A percentile compares a stretch with the other conserved stretches of the same genome.
phyloP scores from a whole-genome alignment of 306 rosid species.

The Trifolium repens region DNA sequence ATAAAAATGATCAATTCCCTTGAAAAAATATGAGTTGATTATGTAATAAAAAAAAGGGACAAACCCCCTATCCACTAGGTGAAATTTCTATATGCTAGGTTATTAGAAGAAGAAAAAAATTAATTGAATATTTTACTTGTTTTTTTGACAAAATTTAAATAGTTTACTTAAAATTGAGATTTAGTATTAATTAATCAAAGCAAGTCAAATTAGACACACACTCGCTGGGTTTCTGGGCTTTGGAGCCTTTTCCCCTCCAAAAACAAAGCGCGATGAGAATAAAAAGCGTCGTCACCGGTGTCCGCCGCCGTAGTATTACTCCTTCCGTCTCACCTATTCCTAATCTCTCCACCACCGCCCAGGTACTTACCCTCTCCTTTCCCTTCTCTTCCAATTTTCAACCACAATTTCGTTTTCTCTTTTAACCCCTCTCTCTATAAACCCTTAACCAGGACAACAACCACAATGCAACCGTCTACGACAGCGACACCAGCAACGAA shows the following conservation, averaged over 20 bases:
- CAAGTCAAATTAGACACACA: too few relatives aligned
- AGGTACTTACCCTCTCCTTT: conserved; percentile 6
- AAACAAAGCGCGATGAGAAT: background rate
- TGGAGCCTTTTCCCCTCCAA: background rate
- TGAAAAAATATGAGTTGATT: too few relatives aligned
- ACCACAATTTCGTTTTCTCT: background rate
- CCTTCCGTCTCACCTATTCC: conserved; percentile 18
- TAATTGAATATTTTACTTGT: too few relatives aligned
- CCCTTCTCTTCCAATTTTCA: background rate
- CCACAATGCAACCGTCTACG: background rate
- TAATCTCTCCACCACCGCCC: conserved; percentile 5
- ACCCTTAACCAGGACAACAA: conserved; percentile 15
- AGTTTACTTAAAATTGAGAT: too few relatives aligned
- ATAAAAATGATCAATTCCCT: too few relatives aligned
- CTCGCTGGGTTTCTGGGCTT: background rate
- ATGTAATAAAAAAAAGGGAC: too few relatives aligned
- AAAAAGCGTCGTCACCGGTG: conserved; percentile 5
- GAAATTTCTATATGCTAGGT: too few relatives aligned
- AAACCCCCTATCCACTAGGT: too few relatives aligned
- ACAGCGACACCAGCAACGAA: background rate
- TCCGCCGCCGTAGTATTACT: background rate
- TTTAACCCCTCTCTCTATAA: conserved; percentile 7
- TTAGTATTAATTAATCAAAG: too few relatives aligned
- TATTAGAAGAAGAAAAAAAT: too few relatives aligned
- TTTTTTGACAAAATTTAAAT: too few relatives aligned